These are phyloP conservation scores for Fusarium torulosum DNA, from an alignment of 2,329 filamentous ascomycete genomes.

Conservation along the genomic window DNA sequence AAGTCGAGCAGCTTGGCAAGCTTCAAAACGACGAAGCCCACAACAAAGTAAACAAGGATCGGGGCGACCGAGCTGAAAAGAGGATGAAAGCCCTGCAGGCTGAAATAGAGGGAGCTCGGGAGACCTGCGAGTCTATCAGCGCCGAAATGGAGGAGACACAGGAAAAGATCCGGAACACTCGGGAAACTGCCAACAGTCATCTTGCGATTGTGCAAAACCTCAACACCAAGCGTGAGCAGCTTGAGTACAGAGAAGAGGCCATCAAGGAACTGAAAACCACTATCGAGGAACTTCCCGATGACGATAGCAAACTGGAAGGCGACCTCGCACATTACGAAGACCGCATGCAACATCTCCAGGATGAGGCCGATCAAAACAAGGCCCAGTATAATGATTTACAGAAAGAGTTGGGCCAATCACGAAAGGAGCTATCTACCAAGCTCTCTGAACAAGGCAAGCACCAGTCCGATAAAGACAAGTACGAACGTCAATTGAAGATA, in stretches of 20 bases:
- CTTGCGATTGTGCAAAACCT: slow-evolving; percentile 80
- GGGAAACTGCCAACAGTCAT: slow-evolving; percentile 79
- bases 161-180: slow-evolving; percentile 72
- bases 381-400: slow-evolving; percentile 75
- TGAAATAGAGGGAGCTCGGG: slow-evolving; percentile 72
- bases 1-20: slow-evolving; percentile 79
- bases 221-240: slow-evolving; percentile 80
- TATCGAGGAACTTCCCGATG: slow-evolving; percentile 81
- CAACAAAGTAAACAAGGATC: slow-evolving; percentile 86
- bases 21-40: slow-evolving; percentile 81
- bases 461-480: slow-evolving; percentile 87
- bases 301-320: slow-evolving; percentile 79
- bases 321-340: slow-evolving; percentile 83
- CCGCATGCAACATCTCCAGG: slow-evolving; percentile 73
- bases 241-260: slow-evolving; percentile 75
- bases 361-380: slow-evolving; percentile 73
- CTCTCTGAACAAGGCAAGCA: slow-evolving; percentile 79
- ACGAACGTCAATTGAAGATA: slow-evolving; percentile 81
- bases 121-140: slow-evolving; percentile 69
- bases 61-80: slow-evolving; percentile 78
- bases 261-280: slow-evolving; percentile 77
- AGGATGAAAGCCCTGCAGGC: slow-evolving; percentile 72
- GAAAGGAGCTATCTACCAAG: slow-evolving; percentile 64
- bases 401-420: slow-evolving; percentile 58
- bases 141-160: slow-evolving; percentile 72